Percentiles rank a stretch among this genome's conserved stretches.
These are phyloP conservation scores for Penicillium hesseltinei DNA, from an alignment of 2,329 filamentous ascomycete species.

Conservation along the genomic window DNA sequence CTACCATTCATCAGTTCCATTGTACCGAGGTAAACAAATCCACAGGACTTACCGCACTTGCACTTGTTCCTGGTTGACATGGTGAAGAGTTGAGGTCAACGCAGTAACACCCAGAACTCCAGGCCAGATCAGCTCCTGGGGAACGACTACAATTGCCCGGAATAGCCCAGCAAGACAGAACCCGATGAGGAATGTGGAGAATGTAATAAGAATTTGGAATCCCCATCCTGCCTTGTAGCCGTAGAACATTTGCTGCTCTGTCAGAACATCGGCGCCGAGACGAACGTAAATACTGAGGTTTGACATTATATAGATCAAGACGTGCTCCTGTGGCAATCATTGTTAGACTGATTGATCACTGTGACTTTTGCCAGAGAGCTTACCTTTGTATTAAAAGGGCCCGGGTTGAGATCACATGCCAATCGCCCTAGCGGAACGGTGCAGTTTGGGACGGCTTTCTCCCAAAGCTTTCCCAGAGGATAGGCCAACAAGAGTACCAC, in stretches of 20 bases:
- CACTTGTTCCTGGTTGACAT: slow-evolving; percentile 51
- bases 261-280: slow-evolving; percentile 28
- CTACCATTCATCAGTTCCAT: slow-evolving; percentile 42
- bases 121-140: slow-evolving; percentile 63
- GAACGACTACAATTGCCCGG: slow-evolving; percentile 54
- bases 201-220: slow-evolving; percentile 50
- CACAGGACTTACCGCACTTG: slow-evolving; percentile 33
- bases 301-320: slow-evolving; percentile 30
- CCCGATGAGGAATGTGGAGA: slow-evolving; percentile 65
- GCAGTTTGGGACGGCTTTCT: slow-evolving; percentile 24
- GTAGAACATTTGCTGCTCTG: slow-evolving; percentile 30
- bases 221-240: slow-evolving; percentile 27
- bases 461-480: slow-evolving; percentile 37
- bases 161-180: slow-evolving; percentile 59
- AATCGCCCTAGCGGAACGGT: slow-evolving; percentile 28
- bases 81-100: slow-evolving; percentile 67
- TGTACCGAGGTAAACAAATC: too few relatives aligned
- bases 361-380: neutral
- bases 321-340: slow-evolving; percentile 18
- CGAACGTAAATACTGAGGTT: slow-evolving; percentile 31
- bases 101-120: slow-evolving; percentile 55
- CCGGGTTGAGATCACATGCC: slow-evolving; percentile 39
- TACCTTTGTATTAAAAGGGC: slow-evolving; percentile 33
- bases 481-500: slow-evolving; percentile 36
- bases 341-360: neutral